Evolutionary conservation across 2,329 filamentous ascomycete genomes (phyloP), one percentile per base, ranked within the genome.

Genomic region (Ophiocordyceps camponoti-leonardi): DNA sequence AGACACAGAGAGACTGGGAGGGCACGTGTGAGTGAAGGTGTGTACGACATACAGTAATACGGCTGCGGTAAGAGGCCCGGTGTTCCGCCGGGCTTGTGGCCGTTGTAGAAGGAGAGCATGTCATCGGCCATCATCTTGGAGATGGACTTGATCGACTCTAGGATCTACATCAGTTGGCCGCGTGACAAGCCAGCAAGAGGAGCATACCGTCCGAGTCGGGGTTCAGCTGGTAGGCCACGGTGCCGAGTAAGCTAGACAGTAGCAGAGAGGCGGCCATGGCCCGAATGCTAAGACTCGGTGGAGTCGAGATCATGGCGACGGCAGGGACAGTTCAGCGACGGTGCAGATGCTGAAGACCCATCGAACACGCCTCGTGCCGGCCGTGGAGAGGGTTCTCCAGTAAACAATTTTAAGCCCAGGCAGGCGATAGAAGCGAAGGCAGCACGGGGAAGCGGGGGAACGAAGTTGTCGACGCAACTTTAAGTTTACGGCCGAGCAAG

Each of bases 11-110:
- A 23, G 22, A 4, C 19, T 11, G 39, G 20, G 39, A 41, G 19
- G 39, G 30, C 14, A 3, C 14, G 22, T 13, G 28, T 12, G 11
- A 30, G 14, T 11, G 12, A 35, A 41, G 18, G 8, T 1, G 16
- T 26, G 26, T 28, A 11, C 6, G 11, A 58, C 68, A 53, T 58
- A 73, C 72, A 75, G 55, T 74, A 76, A 49, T 75, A 75, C 45
- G 71, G 72, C 11, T 63, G 54, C 26, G 71, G 70, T 4, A 76
- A 60, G 41, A 75, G 63, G 20, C 72, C 72, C 8, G 72, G 72
- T 4, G 59, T 68, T 18, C 65, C 59, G 35, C 72, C 72, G 0
- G 68, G 68, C 47, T 72, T 54, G 51, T 75, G 53, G 41, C 73
- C 73, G 22, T 59, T 45, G 48, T 67, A 67, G 44, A 61, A 65